These are phyloP conservation scores for Podospora australis DNA, from an alignment of 495 filamentous ascomycete genomes.

Conservation along the genomic window DNA sequence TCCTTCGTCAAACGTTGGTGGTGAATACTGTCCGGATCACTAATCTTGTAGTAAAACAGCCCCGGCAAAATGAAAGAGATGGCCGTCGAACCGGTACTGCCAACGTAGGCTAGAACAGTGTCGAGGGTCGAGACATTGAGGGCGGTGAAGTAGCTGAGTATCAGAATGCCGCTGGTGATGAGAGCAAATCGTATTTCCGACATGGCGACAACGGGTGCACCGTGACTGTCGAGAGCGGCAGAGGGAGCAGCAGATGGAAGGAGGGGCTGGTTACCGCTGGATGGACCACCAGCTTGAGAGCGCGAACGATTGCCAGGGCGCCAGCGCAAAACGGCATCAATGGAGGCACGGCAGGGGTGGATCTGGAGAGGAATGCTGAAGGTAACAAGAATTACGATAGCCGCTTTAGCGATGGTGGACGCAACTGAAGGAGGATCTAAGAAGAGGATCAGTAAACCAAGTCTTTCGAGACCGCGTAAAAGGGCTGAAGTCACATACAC, in stretches of 20 bases:
- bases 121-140: conserved; percentile 87
- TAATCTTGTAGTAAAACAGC: conserved; percentile 97
- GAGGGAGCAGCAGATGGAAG: conserved; percentile 27
- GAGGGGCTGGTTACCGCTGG: conserved; percentile 36
- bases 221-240: conserved; percentile 29
- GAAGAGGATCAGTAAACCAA: too few species aligned
- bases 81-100: conserved; percentile 84
- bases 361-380: conserved; percentile 95
- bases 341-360: conserved; percentile 87
- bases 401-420: conserved; percentile 87
- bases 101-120: conserved; percentile 88
- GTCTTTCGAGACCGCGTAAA: not conserved
- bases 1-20: conserved; percentile 83
- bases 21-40: conserved; percentile 70
- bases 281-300: conserved; percentile 34
- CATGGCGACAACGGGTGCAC: conserved; percentile 49
- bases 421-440: conserved; percentile 69
- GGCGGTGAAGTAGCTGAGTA: conserved; percentile 77
- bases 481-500: conserved; percentile 54
- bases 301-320: conserved; percentile 81
- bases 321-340: conserved; percentile 92
- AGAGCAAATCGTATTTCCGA: conserved; percentile 82
- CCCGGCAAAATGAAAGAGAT: conserved; percentile 97
- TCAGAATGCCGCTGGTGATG: conserved; percentile 78
- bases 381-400: conserved; percentile 94